Evolutionary conservation across 2,329 filamentous ascomycete species (phyloP), one percentile per base, ranked within the genome.

Genomic region (Diaporthe sp.): DNA sequence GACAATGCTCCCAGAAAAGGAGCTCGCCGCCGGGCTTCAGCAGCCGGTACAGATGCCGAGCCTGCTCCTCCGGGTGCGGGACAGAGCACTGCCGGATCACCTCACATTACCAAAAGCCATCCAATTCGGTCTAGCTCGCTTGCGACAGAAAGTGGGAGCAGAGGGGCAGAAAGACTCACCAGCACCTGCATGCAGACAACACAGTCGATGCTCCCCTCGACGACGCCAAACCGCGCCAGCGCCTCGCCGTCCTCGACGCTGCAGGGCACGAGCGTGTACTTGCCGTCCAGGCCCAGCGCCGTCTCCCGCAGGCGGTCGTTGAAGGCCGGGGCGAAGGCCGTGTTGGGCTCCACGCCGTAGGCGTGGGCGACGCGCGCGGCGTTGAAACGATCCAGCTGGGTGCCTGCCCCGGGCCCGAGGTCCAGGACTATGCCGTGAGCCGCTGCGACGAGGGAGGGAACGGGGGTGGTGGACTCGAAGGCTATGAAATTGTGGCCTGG

Each of bases 1-100:
- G 74, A 63, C 76, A 77, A 72, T 87, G 86, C 75, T 87, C 86
- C 83, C 85, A 87, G 71, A 87, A 86, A 35, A 88, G 79, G 73
- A 87, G 84, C 58, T 81, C 82, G 17, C 85, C 85, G 1, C 85
- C 85, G 0, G 85, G 86, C 75, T 84, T 87, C 55, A 88, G 76
- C 37, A 87, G 76, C 68, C 81, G 81, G 75, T 83, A 84, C n/a
- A 86, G 74, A 72, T 81, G 78, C 76, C 71, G 80, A 71, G 80
- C 79, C 65, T 81, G 79, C 7, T 39, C 76, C 69, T 77, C 77
- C 17, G 77, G 73, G 70, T 83, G 76, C 9, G 76, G 73, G 4
- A 86, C 82, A 5, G 84, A 82, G 78, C 86, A 87, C 73, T 70
- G 39, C 22, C 10, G 15, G 17, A 4, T 12, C 58, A 22, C 50